Evolutionary conservation across 805 yeast genomes (phyloP), one percentile per base, ranked within the genome.

Genomic region (Candida ipomoeae): DNA sequence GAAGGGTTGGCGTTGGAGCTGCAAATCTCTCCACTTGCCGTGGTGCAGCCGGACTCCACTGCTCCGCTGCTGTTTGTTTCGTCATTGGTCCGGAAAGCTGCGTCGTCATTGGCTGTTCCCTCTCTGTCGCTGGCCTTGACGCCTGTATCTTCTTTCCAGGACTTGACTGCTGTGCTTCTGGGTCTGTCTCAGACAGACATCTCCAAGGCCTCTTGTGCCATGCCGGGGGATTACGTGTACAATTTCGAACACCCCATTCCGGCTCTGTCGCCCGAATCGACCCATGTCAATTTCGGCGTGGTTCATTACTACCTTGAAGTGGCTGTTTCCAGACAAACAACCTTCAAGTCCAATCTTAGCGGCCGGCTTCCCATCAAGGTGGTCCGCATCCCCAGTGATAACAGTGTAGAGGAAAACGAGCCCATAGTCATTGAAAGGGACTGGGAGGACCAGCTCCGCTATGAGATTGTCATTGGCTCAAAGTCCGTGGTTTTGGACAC

Each of bases 401-500:
- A 80, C 36, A 87, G 89, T 38, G 78, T 85, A 21, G 98, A 94
- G 64, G 92, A 87, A 62, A 84, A 86, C 55, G 99, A 94, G 63
- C 98, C 99, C 0, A 92, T 94, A 48, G 87, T 89, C 4, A 89
- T 94, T 35, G 78, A 85, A 26, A 77, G 96, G 52, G 92, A 88
- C 56, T 94, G 99, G 99, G 98, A 92, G 65, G 90, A 88, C 63
- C 89, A 87, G 63, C 68, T 94, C 32, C 84, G 84, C 57, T 94
- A 94, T 63, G 97, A 94, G 62, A 89, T 94, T 40, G 83, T 90
- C 17, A 84, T 94, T 48, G 95, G 96, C 1, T 88, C 96, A 26
- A 94, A 92, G 65, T 84, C 90, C 26, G 82, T 94, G 48, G 84
- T 95, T 7, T 74, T 94, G 45, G 90, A 95, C 63, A 83, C 92